Base-by-base conservation (phyloP, 306 rosid genomes). In the Lathyrus oleraceus region DNA sequence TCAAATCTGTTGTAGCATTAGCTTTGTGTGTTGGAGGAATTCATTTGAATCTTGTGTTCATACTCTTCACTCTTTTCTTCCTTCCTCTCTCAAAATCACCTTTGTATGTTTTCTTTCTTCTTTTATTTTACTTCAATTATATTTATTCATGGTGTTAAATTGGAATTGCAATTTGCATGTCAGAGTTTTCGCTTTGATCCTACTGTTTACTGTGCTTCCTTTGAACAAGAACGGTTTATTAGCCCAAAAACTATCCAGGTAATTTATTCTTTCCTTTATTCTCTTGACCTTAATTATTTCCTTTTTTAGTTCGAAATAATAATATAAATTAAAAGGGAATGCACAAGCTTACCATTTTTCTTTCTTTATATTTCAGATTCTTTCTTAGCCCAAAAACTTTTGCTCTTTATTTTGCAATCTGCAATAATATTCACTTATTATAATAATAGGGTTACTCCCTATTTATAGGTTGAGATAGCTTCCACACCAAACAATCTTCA, bases 11-110 rank as follows among this genome's bases (percentile, higher is more conserved):
- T 28, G 44, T 72, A 13, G 95, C 96, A 4, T 47, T 92, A 36
- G 69, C 44, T 0, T 13, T 87, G 7, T 92, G 84, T 85, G 74
- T 92, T 6, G 98, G 98, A 16, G 61, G 82, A 30, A 80, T 92
- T 71, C 98, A 89, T 70, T 76, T 89, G 76, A 82, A 76, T 76
- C 8, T 53, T 8, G 78, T 74, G 15, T 40, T 89, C 28, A 42
- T 80, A 30, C 54, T 89, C 72, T 38, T 86, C 65, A 51, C 92
- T 42, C 3, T 75, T 19, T 44, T 86, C 76, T 84, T 87, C 85
- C 90, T 92, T 69, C 79, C 92, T 10, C 52, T 83, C 12, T 57
- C 95, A 60, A 80, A 74, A 75, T 71, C 87, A 45, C 89, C 83
- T 58, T 59, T 79, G 96, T 53, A 5, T 25, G 88, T 13, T 19